Evolutionary conservation across 768 basidiomycete species (phyloP).

Genomic region (Tylopilus sp.): DNA sequence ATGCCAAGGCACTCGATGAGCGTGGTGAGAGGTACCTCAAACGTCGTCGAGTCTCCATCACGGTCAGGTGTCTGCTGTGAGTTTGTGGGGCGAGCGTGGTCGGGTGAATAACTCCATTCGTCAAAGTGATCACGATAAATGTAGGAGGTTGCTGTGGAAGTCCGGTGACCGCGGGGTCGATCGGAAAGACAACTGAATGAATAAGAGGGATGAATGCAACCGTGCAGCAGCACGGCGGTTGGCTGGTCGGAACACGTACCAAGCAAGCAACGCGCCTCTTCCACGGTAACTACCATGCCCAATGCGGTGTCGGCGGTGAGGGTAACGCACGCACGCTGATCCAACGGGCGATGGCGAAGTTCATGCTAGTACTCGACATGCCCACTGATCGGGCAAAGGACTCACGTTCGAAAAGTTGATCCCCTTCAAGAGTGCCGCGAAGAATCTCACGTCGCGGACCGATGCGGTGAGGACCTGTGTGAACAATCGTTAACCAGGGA

Average conservation of each 20-base stretch:
- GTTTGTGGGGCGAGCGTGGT: conserved; percentile 25
- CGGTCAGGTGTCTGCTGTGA: conserved; percentile 21
- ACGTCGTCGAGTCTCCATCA: conserved; percentile 37
- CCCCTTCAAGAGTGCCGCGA: conserved; percentile 74
- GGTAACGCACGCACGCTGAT: conserved; percentile 70
- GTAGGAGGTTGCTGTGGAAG: conserved; percentile 72
- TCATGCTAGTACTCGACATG: not conserved
- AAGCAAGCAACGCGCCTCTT: conserved; percentile 78
- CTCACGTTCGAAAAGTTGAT: conserved; percentile 79
- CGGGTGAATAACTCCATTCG: conserved; percentile 64
- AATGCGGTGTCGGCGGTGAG: conserved; percentile 63
- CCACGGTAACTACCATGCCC: conserved; percentile 77
- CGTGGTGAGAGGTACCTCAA: conserved; percentile 82
- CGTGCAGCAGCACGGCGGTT: conserved; percentile 3
- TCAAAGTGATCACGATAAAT: conserved; percentile 77
- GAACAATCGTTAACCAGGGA: conserved; percentile 5
- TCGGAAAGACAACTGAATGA: not conserved
- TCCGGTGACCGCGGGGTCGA: not conserved
- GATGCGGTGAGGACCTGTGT: conserved; percentile 62
- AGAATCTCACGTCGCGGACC: conserved; percentile 78
- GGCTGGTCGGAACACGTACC: conserved; percentile 44
- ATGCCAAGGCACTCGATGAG: conserved; percentile 91
- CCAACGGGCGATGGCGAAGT: conserved; percentile 4
- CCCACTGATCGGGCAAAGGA: conserved; percentile 2
- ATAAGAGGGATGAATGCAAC: not conserved